Percentiles rank a stretch among this genome's conserved stretches.
Evolutionary conservation across 2,329 filamentous ascomycete genomes (phyloP).

Genomic region (Aureobasidium musti): DNA sequence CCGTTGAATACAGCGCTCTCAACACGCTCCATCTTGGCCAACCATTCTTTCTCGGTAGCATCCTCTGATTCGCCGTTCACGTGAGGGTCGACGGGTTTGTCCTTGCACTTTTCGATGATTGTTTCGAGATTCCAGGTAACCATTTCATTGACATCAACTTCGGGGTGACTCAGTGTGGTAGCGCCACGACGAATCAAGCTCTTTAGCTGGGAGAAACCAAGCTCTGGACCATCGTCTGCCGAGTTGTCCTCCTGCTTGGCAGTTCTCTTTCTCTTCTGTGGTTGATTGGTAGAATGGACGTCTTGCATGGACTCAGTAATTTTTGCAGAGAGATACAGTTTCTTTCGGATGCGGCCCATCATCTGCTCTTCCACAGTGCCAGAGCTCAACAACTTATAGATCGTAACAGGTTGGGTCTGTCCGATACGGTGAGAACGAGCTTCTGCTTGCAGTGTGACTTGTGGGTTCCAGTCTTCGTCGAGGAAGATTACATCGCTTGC

Average conservation of each 20-base stretch:
- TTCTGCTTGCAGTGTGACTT: constrained; percentile 57
- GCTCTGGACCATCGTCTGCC: constrained; percentile 51
- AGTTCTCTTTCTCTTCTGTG: constrained; percentile 40
- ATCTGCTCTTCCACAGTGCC: constrained; percentile 63
- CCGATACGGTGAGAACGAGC: constrained; percentile 58
- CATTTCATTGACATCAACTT: constrained; percentile 59
- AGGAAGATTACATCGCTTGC: constrained; percentile 60
- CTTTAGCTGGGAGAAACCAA: constrained; percentile 57
- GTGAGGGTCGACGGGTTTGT: constrained; percentile 50
- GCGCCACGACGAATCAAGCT: constrained; percentile 57
- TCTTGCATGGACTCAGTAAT: constrained; percentile 62
- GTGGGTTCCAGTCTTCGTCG: constrained; percentile 59
- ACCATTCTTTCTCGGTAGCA: constrained; percentile 58
- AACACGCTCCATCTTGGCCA: constrained; percentile 59
- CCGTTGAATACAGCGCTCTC: constrained; percentile 61
- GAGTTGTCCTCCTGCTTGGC: constrained; percentile 31
- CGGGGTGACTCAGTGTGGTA: constrained; percentile 54
- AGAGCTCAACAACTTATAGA: constrained; percentile 59
- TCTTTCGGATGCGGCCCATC: constrained; percentile 61
- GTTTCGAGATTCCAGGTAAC: constrained; percentile 59
- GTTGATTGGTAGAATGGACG: constrained; percentile 47
- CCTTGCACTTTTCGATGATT: constrained; percentile 57
- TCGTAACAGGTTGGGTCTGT: constrained; percentile 55
- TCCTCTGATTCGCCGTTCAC: constrained; percentile 41
- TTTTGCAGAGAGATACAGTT: constrained; percentile 62